Conservation (phyloP, 768 basidiomycete genomes). For the Mycena amicta region DNA sequence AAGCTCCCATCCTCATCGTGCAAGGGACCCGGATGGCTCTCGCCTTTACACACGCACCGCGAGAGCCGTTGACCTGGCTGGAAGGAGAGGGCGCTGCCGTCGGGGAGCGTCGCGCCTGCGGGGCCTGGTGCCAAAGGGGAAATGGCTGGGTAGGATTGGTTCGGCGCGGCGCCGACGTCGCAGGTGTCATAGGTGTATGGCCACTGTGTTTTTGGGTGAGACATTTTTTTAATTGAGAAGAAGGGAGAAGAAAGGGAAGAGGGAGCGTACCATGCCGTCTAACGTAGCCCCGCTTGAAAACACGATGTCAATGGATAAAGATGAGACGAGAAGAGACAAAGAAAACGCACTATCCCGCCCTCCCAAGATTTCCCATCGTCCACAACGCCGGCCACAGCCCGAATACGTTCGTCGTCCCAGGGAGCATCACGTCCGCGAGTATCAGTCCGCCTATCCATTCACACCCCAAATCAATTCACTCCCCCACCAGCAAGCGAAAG, state of each 20-base stretch:
- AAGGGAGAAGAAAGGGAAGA: too few species aligned
- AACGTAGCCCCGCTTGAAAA: slow-evolving; percentile 74
- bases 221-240: too few species aligned
- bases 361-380: slow-evolving; percentile 43
- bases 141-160: slow-evolving; percentile 72
- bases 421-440: slow-evolving; percentile 46
- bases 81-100: slow-evolving; percentile 40
- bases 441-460: slow-evolving; percentile 75
- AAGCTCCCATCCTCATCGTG: slow-evolving; percentile 44
- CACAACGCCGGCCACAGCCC: slow-evolving; percentile 4
- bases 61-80: slow-evolving; percentile 60
- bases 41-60: slow-evolving; percentile 59
- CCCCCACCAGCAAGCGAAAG: slow-evolving; percentile 39
- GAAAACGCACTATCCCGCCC: slow-evolving; percentile 89
- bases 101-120: slow-evolving; percentile 55
- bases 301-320: too few species aligned
- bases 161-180: slow-evolving; percentile 81
- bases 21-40: slow-evolving; percentile 60
- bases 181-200: slow-evolving; percentile 83
- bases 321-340: too few species aligned
- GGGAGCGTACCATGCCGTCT: slow-evolving; percentile 69
- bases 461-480: too few species aligned
- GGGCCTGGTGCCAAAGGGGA: slow-evolving; percentile 62
- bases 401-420: slow-evolving; percentile 38
- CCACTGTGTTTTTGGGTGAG: too few species aligned